Percentiles rank a stretch among this genome's conserved stretches.
Evolutionary conservation across 2,329 filamentous ascomycete genomes (phyloP).

Genomic region (Akanthomyces uredinophilus): DNA sequence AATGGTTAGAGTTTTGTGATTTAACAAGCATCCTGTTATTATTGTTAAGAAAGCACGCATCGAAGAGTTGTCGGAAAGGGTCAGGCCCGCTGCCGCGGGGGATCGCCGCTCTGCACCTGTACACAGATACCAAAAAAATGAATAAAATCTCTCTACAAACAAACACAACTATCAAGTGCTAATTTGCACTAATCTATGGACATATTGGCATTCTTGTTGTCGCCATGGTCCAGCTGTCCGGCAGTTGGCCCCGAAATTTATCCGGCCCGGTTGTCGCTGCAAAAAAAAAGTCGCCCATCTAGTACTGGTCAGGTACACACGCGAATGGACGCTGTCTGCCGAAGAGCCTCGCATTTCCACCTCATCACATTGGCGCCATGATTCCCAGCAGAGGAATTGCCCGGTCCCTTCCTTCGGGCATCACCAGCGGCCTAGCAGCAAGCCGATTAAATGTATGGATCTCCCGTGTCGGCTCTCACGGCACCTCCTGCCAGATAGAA

Average conservation of each 20-base stretch:
- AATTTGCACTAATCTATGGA: background rate
- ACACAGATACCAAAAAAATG: background rate
- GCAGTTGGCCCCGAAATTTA: conserved; percentile 29
- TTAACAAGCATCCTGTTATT: background rate
- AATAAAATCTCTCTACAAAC: background rate
- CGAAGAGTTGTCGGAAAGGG: background rate
- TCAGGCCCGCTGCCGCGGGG: background rate
- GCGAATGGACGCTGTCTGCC: conserved; percentile 19
- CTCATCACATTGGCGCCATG: conserved; percentile 30
- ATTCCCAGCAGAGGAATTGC: conserved; percentile 42
- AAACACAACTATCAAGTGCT: background rate
- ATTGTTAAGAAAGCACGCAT: background rate
- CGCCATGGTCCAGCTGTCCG: background rate
- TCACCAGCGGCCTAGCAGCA: conserved; percentile 26
- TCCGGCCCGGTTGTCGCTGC: conserved; percentile 24
- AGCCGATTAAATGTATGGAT: conserved; percentile 26
- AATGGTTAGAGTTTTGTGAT: background rate
- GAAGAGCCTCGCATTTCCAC: conserved; percentile 14
- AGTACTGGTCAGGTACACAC: no score
- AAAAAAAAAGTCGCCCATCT: conserved; percentile 28
- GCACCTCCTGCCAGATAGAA: background rate
- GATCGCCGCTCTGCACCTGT: background rate
- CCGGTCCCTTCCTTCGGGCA: conserved; percentile 33
- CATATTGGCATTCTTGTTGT: background rate
- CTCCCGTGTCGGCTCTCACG: background rate